Conservation (phyloP, 129 eudicot species). For the Flaveria robusta region DNA sequence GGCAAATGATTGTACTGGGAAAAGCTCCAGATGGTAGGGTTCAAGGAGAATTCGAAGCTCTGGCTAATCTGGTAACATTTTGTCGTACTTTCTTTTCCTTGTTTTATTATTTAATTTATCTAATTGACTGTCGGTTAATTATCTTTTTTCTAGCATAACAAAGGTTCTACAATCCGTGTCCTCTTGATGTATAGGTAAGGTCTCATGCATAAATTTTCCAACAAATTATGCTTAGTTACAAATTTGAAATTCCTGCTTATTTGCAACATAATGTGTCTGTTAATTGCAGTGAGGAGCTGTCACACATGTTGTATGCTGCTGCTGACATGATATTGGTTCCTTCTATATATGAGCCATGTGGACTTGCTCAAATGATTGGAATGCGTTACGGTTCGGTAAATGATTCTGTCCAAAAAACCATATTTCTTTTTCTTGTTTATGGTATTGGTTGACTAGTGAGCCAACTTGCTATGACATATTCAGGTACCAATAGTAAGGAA, state of each 20-base stretch:
- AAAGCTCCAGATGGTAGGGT: conserved; percentile 68
- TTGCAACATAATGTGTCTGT: conserved; percentile 3
- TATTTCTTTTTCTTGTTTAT: background rate
- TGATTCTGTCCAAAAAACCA: background rate
- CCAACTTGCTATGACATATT: conserved; percentile 9
- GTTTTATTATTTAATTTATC: background rate
- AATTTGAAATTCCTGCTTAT: background rate
- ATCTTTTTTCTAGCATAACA: conserved; percentile 60
- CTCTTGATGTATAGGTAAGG: conserved; percentile 77
- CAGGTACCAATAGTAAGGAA: conserved; percentile 83
- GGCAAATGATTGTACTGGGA: conserved; percentile 68
- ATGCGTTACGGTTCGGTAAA: conserved; percentile 91
- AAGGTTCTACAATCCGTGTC: conserved; percentile 67
- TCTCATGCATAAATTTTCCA: background rate
- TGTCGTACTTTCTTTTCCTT: background rate
- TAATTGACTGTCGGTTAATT: conserved; percentile 14
- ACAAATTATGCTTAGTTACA: background rate
- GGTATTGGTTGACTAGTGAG: background rate
- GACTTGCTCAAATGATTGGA: conserved; percentile 90
- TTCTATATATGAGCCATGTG: conserved; percentile 93
- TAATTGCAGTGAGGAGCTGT: conserved; percentile 76
- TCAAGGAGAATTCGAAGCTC: conserved; percentile 57
- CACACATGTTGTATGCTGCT: conserved; percentile 85
- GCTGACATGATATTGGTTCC: conserved; percentile 88
- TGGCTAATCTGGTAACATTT: conserved; percentile 52